phyloP scores from a whole-genome alignment of 257 asterid genomes.

The Capsicum baccatum region DNA sequence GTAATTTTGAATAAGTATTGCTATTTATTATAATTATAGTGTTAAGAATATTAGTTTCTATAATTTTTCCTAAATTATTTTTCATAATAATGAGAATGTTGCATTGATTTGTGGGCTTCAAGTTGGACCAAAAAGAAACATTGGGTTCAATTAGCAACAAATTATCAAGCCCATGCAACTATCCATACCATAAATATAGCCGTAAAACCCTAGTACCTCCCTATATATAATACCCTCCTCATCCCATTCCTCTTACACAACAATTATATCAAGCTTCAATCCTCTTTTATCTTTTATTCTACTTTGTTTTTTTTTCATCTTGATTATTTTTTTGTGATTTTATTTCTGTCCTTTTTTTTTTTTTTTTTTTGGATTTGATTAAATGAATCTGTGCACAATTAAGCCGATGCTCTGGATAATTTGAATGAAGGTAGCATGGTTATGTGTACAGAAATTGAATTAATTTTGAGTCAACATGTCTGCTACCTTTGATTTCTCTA shows the following conservation, averaged over 20 bases:
- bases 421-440: conserved; percentile 50
- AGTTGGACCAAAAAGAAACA: neutral
- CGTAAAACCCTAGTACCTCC: conserved; percentile 2
- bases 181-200: neutral
- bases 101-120: neutral
- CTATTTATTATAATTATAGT: too few species aligned
- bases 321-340: neutral
- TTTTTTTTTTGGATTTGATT: neutral
- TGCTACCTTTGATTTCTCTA: conserved; percentile 40
- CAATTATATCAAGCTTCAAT: neutral
- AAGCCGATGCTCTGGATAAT: conserved; percentile 52
- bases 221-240: neutral
- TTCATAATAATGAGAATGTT: neutral
- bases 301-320: neutral
- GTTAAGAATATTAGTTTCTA: too few species aligned
- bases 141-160: neutral
- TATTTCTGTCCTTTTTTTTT: neutral
- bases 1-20: too few species aligned
- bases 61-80: too few species aligned
- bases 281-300: neutral
- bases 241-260: too few species aligned
- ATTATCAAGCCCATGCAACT: neutral
- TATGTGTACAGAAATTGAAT: conserved; percentile 42
- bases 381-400: conserved; percentile 23
- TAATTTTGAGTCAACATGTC: conserved; percentile 45